Evolutionary conservation across 2,329 filamentous ascomycete species (phyloP).

Genomic region (Mycosphaerelloides madeirae): DNA sequence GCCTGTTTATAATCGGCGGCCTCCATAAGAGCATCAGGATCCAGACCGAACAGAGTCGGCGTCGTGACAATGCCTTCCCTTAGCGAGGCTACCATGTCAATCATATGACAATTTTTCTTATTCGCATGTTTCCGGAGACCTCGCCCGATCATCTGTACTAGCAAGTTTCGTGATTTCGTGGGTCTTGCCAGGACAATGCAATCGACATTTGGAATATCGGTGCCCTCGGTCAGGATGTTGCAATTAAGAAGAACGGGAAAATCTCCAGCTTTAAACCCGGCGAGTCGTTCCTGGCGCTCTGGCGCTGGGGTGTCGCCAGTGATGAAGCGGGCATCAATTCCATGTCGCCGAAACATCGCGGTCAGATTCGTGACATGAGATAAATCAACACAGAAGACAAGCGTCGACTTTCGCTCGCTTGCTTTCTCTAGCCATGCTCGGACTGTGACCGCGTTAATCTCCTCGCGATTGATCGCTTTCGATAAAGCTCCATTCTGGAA

Average conservation of each 20-base stretch:
- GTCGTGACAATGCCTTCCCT: slow-evolving; percentile 82
- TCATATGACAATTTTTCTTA: slow-evolving; percentile 87
- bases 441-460: slow-evolving; percentile 78
- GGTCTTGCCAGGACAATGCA: slow-evolving; percentile 84
- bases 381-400: slow-evolving; percentile 92
- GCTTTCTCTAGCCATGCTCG: slow-evolving; percentile 81
- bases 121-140: slow-evolving; percentile 77
- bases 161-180: slow-evolving; percentile 84
- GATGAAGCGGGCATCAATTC: slow-evolving; percentile 80
- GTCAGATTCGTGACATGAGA: slow-evolving; percentile 74
- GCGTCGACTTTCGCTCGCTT: slow-evolving; percentile 65
- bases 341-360: slow-evolving; percentile 66
- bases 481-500: slow-evolving; percentile 77
- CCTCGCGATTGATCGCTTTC: slow-evolving; percentile 71
- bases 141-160: slow-evolving; percentile 96
- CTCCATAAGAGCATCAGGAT: slow-evolving; percentile 72
- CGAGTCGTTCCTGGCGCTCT: slow-evolving; percentile 65
- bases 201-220: slow-evolving; percentile 95
- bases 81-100: slow-evolving; percentile 89
- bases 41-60: slow-evolving; percentile 86
- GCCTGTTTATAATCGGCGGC: slow-evolving; percentile 62
- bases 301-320: slow-evolving; percentile 71
- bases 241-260: slow-evolving; percentile 92
- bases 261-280: slow-evolving; percentile 68
- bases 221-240: slow-evolving; percentile 94